These are phyloP conservation scores for Hypericum androsaemum DNA, from an alignment of 345 rosid genomes.

Conservation along the genomic window DNA sequence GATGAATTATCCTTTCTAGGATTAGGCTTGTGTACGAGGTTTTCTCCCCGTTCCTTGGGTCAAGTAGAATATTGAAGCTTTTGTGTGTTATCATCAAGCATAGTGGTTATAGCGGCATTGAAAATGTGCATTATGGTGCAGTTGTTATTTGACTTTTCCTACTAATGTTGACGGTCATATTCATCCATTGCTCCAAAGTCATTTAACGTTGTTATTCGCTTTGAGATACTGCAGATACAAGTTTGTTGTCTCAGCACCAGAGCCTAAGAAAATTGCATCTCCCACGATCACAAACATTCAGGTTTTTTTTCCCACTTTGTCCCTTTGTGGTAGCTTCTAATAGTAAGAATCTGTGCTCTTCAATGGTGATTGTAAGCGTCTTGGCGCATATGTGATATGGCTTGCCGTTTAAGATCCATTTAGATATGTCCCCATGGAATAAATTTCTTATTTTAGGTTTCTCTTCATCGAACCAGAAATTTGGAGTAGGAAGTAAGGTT, in stretches of 20 bases:
- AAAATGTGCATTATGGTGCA: no score
- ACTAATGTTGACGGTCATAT: constrained; percentile 10
- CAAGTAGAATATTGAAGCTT: no score
- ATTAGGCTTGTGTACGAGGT: no score
- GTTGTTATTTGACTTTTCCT: not conserved
- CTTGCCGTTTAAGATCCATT: not conserved
- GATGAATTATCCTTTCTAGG: not conserved
- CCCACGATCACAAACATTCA: constrained; percentile 77
- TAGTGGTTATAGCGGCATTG: no score
- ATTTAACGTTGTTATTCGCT: constrained; percentile 8
- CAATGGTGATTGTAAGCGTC: not conserved
- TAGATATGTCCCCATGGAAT: not conserved
- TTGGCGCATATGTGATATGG: no score
- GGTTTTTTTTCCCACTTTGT: constrained; percentile 28
- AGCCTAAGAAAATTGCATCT: constrained; percentile 76
- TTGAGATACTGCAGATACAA: constrained; percentile 52
- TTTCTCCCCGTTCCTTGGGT: no score
- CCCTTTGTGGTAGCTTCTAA: constrained; percentile 1
- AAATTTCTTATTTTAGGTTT: no score
- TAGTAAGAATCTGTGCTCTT: not conserved
- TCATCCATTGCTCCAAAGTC: not conserved
- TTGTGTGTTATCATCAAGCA: no score
- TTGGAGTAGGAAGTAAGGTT: no score
- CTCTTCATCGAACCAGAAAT: no score
- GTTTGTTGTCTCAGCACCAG: constrained; percentile 70